Conservation (phyloP, 2,329 filamentous ascomycete species). For the Aureobasidium namibiae region DNA sequence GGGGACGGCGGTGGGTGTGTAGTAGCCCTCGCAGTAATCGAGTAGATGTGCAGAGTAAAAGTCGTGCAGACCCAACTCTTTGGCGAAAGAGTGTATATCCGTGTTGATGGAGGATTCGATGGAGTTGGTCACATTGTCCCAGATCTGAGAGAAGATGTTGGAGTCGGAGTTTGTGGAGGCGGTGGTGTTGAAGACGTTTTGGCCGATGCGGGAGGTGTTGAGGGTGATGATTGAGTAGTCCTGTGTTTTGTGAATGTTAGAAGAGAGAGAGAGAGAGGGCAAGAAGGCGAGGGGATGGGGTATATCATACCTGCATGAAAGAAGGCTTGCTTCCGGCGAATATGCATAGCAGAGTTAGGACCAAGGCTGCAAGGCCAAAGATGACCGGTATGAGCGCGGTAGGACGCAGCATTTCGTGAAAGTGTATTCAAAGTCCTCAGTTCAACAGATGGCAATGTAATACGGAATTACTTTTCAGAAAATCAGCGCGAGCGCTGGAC, state of each 20-base stretch:
- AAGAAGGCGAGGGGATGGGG: not conserved
- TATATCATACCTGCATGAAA: constrained; percentile 41
- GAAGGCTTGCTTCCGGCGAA: constrained; percentile 51
- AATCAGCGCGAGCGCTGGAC: not conserved
- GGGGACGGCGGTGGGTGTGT: constrained; percentile 33
- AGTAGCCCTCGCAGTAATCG: constrained; percentile 49
- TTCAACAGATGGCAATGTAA: not conserved
- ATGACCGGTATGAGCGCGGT: constrained; percentile 42
- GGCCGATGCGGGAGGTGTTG: constrained; percentile 49
- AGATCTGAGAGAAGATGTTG: constrained; percentile 23
- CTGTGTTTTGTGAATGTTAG: constrained; percentile 28
- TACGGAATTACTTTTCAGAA: not conserved
- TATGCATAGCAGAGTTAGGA: constrained; percentile 52
- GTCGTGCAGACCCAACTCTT: constrained; percentile 47
- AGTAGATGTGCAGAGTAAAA: constrained; percentile 56
- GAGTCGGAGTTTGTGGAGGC: constrained; percentile 18
- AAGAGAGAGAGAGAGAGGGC: too few relatives aligned
- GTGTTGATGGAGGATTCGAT: constrained; percentile 35
- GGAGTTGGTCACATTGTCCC: constrained; percentile 25
- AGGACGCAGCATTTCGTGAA: constrained; percentile 40
- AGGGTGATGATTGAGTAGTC: constrained; percentile 24
- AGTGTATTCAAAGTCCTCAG: too few relatives aligned
- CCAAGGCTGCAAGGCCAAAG: constrained; percentile 45
- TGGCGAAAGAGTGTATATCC: constrained; percentile 34
- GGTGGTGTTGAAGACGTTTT: constrained; percentile 24